Evolutionary conservation across 208 protist species (phyloP).

Genomic region (Porcisia deanei): DNA sequence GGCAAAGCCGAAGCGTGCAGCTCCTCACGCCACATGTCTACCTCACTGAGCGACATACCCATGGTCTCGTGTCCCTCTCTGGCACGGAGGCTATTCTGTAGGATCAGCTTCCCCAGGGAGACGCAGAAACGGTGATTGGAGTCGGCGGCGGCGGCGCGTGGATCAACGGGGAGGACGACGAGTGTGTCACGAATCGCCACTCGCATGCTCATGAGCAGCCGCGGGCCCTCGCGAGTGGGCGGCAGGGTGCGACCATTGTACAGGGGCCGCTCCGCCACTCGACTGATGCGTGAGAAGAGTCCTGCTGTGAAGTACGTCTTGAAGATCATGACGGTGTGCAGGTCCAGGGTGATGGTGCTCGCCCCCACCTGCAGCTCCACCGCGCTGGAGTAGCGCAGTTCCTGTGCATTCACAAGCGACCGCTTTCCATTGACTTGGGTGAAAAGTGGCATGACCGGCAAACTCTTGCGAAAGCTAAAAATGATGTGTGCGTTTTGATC

Average conservation of each 20-base stretch:
- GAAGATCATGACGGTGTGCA: constrained; percentile 72
- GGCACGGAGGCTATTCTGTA: constrained; percentile 71
- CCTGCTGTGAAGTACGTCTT: constrained; percentile 73
- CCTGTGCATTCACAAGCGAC: constrained; percentile 59
- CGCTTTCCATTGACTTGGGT: constrained; percentile 49
- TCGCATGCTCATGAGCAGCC: constrained; percentile 73
- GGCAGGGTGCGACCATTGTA: constrained; percentile 71
- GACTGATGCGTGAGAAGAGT: constrained; percentile 60
- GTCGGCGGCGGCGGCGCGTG: constrained; percentile 15
- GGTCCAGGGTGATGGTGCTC: constrained; percentile 67
- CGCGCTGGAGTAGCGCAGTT: constrained; percentile 79
- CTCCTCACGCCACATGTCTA: constrained; percentile 48
- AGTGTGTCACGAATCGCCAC: constrained; percentile 60
- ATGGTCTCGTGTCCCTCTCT: constrained; percentile 59
- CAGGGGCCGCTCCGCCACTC: constrained; percentile 56
- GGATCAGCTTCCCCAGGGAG: constrained; percentile 49
- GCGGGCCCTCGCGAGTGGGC: constrained; percentile 43
- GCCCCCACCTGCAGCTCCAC: constrained; percentile 66
- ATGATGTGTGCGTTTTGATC: constrained; percentile 37
- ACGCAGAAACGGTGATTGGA: constrained; percentile 44
- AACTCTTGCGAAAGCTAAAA: constrained; percentile 71
- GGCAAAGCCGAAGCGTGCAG: neutral
- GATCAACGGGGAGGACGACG: constrained; percentile 72
- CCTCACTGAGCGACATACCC: constrained; percentile 67
- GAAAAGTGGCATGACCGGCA: constrained; percentile 83